Percentiles rank a stretch among this genome's conserved stretches.
Evolutionary conservation across 176 grass and related monocot genomes (phyloP).

Genomic region (Neostapfia colusana): DNA sequence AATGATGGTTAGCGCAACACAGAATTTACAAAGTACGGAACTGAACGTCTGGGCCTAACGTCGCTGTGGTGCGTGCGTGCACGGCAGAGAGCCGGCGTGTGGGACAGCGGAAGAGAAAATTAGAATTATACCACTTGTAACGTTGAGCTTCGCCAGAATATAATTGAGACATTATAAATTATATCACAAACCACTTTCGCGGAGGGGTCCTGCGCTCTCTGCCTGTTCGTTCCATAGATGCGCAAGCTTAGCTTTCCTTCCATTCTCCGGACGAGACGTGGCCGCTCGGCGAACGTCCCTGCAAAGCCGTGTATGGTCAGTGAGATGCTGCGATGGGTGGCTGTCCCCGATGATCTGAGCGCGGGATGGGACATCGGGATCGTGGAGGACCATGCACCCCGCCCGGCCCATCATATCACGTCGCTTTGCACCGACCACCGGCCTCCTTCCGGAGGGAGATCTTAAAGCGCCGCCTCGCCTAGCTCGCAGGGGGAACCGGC

Average conservation of each 20-base stretch:
- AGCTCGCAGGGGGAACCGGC: too few species aligned
- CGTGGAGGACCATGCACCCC: background rate
- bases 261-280: background rate
- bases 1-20: too few species aligned
- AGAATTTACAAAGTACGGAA: background rate
- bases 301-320: background rate
- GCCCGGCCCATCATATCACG: background rate
- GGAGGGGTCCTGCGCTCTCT: background rate
- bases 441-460: background rate
- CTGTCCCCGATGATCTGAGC: background rate
- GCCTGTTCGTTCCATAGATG: background rate
- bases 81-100: background rate
- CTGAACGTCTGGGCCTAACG: background rate
- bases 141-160: too few species aligned
- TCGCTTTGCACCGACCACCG: slow-evolving; percentile 1
- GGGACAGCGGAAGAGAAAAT: too few species aligned
- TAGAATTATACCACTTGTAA: too few species aligned
- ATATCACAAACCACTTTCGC: too few species aligned
- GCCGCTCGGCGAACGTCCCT: background rate
- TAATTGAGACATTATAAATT: too few species aligned
- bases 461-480: background rate
- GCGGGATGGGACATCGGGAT: background rate
- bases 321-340: background rate
- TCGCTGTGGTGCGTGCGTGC: too few species aligned
- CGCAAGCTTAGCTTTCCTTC: background rate